Conservation (phyloP, 495 filamentous ascomycete genomes). For the Clohesyomyces aquaticus region DNA sequence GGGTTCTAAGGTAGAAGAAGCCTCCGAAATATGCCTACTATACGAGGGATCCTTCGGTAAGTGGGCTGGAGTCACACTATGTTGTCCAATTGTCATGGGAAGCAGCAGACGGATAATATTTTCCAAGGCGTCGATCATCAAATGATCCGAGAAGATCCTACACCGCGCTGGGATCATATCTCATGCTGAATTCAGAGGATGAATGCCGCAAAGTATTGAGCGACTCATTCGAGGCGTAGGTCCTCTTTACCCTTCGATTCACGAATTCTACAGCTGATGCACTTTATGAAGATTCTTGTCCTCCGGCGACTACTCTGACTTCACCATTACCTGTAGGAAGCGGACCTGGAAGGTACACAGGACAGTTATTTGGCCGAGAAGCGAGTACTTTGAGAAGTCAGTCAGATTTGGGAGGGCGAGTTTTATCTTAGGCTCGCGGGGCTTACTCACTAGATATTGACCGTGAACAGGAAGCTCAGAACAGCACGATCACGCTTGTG, state of each 20-base stretch:
- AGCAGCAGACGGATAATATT: too few species aligned
- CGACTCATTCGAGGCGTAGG: not conserved
- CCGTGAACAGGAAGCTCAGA: not conserved
- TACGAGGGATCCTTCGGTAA: too few species aligned
- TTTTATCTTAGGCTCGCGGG: not conserved
- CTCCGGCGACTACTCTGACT: not conserved
- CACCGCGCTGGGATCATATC: too few species aligned
- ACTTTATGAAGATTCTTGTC: not conserved
- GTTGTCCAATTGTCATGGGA: too few species aligned
- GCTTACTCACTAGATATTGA: not conserved
- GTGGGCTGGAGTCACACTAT: too few species aligned
- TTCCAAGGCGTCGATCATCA: too few species aligned
- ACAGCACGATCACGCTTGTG: not conserved
- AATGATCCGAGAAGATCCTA: too few species aligned
- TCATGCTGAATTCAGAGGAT: not conserved
- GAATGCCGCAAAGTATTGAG: not conserved
- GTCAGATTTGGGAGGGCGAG: not conserved
- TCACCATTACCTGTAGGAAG: not conserved
- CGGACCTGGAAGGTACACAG: not conserved
- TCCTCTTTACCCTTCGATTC: too few species aligned
- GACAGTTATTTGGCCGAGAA: not conserved
- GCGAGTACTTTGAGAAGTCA: not conserved
- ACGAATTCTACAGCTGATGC: too few species aligned
- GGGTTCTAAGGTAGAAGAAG: too few species aligned
- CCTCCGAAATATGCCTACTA: too few species aligned